phyloP scores from a whole-genome alignment of 495 filamentous ascomycete species.

The Tuber umbilicatum region DNA sequence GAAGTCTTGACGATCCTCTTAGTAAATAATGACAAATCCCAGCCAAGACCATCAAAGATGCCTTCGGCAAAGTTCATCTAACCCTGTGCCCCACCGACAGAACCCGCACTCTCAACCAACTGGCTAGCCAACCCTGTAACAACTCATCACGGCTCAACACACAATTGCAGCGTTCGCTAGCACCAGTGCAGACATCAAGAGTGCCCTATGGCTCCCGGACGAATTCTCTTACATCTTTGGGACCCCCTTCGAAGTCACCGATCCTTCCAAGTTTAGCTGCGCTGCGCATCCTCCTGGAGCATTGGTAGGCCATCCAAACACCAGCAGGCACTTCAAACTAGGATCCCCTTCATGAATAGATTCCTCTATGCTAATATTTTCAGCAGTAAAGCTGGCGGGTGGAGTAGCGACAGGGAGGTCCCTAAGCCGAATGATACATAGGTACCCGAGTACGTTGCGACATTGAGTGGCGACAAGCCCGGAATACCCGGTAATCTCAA shows the following conservation, averaged over 20 bases:
- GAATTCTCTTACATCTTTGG: constrained; percentile 70
- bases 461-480: constrained; percentile 52
- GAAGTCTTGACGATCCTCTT: constrained; percentile 66
- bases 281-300: constrained; percentile 55
- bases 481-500: constrained; percentile 54
- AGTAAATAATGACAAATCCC: constrained; percentile 58
- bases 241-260: constrained; percentile 58
- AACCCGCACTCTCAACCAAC: constrained; percentile 40
- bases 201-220: constrained; percentile 57
- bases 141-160: constrained; percentile 55
- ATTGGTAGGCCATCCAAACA: constrained; percentile 43
- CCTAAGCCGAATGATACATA: constrained; percentile 52
- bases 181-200: constrained; percentile 47
- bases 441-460: no score
- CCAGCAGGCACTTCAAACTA: constrained; percentile 44
- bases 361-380: constrained; percentile 58
- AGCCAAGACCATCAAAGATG: constrained; percentile 49
- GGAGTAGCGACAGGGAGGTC: constrained; percentile 44
- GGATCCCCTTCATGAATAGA: constrained; percentile 64
- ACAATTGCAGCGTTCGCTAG: constrained; percentile 61
- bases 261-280: constrained; percentile 52
- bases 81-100: constrained; percentile 48
- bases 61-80: constrained; percentile 53
- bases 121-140: constrained; percentile 60
- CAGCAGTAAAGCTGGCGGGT: constrained; percentile 42